Conservation (phyloP, 2,329 filamentous ascomycete species). For the Pseudopyrenochaeta lycopersici region DNA sequence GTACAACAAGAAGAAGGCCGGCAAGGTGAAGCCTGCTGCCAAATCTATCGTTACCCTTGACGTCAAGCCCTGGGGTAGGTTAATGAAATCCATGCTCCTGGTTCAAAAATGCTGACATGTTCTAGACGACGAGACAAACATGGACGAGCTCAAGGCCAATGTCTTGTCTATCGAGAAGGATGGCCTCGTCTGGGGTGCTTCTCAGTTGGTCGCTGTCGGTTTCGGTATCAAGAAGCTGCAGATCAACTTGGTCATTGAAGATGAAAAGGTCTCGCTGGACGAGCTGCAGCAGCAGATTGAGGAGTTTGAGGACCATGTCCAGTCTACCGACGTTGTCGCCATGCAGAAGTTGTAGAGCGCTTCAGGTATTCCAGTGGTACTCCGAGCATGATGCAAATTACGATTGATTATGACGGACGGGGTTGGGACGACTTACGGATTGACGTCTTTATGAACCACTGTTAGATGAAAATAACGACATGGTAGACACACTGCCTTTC, state of each 20-base stretch:
- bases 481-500: conserved; percentile 32
- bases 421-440: conserved; percentile 32
- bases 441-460: conserved; percentile 44
- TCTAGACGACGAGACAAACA: conserved; percentile 89
- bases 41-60: conserved; percentile 97
- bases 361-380: conserved; percentile 6
- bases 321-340: conserved; percentile 88
- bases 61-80: conserved; percentile 98
- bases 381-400: conserved; percentile 22
- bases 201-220: conserved; percentile 87
- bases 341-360: conserved; percentile 53
- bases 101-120: conserved; percentile 25
- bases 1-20: conserved; percentile 97
- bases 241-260: conserved; percentile 97
- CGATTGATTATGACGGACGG: conserved; percentile 33
- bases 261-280: conserved; percentile 89
- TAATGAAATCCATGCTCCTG: not conserved
- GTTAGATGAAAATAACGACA: conserved; percentile 41
- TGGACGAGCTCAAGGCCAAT: conserved; percentile 79
- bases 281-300: conserved; percentile 89
- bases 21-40: conserved; percentile 88
- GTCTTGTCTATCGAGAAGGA: conserved; percentile 89
- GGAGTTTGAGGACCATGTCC: conserved; percentile 91
- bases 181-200: conserved; percentile 94
- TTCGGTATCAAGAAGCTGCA: conserved; percentile 99